phyloP scores from a whole-genome alignment of 2,329 filamentous ascomycete species.

The Claviceps sorghi region DNA sequence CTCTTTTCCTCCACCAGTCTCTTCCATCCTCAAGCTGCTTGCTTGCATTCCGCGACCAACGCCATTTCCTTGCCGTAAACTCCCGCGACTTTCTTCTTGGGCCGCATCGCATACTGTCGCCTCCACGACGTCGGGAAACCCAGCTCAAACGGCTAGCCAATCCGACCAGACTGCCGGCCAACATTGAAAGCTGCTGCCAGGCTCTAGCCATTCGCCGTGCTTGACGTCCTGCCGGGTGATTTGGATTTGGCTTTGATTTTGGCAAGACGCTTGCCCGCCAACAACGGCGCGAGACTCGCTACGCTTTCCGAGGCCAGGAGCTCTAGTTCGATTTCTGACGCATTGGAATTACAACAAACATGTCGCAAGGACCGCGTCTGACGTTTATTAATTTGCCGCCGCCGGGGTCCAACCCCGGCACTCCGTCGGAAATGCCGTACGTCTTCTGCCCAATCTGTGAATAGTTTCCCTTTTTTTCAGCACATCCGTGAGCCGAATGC shows the following conservation, averaged over 20 bases:
- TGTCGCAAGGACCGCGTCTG: conserved; percentile 33
- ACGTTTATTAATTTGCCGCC: conserved; percentile 76
- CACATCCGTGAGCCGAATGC: neutral
- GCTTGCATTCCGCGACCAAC: neutral
- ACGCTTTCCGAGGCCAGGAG: too few species aligned
- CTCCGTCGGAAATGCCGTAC: conserved; percentile 81
- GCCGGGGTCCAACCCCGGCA: conserved; percentile 67
- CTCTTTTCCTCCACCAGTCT: neutral
- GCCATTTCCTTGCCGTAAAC: neutral
- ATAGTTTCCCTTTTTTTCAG: neutral
- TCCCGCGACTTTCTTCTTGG: neutral
- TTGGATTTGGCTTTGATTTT: too few species aligned
- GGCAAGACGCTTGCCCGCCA: too few species aligned
- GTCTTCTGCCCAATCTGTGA: conserved; percentile 15
- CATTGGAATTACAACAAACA: conserved; percentile 7
- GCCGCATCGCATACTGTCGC: neutral
- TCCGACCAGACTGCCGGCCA: too few species aligned
- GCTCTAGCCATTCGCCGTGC: too few species aligned
- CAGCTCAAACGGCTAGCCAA: too few species aligned
- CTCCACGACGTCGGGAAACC: neutral
- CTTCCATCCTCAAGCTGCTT: neutral
- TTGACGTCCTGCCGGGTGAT: too few species aligned
- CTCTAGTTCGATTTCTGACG: too few species aligned
- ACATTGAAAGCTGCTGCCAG: too few species aligned
- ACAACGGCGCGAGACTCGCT: too few species aligned